Base-by-base conservation (phyloP, 176 grass and related monocot species). In the Thalia dealbata region DNA sequence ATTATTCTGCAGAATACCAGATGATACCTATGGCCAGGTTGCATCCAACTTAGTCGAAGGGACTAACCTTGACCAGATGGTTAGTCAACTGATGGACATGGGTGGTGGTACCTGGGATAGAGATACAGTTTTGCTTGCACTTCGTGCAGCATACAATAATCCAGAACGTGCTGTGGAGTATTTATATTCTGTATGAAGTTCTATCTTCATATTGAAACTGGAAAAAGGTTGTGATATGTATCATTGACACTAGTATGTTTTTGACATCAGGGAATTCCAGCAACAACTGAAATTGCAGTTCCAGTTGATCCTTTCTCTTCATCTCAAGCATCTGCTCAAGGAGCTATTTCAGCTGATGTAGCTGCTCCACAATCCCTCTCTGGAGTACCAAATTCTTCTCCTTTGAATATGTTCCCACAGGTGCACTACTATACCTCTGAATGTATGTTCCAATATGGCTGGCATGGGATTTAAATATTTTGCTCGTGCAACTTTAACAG, bases 121-220 rank as follows among this genome's bases (percentile, higher is more conserved):
- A 85, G 85, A 92, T 68, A 85, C 79, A 69, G 81, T 99, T 71
- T 70, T 86, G 59, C 84, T 74, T 22, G 95, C 95, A 65, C 90
- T 99, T 60, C 85, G 81, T 64, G 90, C 95, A 1, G 90, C 95
- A 61, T 99, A 99, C 78, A 99, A 99, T 81, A 93, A 99, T 52
- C 95, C 95, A 23, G 95, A 99, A 48, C 90, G 95, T 56, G 95
- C 95, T 55, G 88, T 99, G 74, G 95, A 99, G 70, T 99, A 99
- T 70, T 70, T 99, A 58, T 99, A 99, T 76, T 99, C 95, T 81
- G 95, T 99, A 55, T 55, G 90, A 72, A 61, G 54, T 63, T 28
- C 10, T 68, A 44, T 44, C 38, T 43, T 44, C 35, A 43, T 8
- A 44, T 1, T 23, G 38, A 44, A 44, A 68, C 3, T 68, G 16